A percentile compares a stretch with the other conserved stretches of the same genome.
These are phyloP conservation scores for Fusarium abutilonis DNA, from an alignment of 2,329 filamentous ascomycete genomes.

Conservation along the genomic window DNA sequence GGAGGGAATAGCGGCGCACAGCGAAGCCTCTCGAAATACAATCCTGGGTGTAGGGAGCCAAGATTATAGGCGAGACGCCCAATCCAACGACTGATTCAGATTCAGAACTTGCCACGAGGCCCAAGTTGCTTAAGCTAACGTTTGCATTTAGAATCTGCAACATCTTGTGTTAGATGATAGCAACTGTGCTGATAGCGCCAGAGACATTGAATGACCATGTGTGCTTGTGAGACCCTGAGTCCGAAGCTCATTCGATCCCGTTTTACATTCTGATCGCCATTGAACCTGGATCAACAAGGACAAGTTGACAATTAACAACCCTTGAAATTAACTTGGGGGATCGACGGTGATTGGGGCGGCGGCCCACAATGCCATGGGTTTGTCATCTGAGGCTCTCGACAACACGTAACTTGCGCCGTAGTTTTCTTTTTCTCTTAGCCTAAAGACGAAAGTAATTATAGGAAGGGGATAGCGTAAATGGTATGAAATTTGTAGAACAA, in stretches of 20 bases:
- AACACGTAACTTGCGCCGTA: conserved; percentile 1
- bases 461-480: conserved; percentile 20
- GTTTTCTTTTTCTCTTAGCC: conserved; percentile 20
- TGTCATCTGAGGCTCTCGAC: conserved; percentile 1
- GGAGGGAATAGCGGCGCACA: conserved; percentile 28
- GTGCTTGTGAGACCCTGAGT: conserved; percentile 2
- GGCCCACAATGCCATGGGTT: conserved; percentile 2
- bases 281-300: conserved; percentile 4
- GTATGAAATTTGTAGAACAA: conserved; percentile 19
- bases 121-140: conserved; percentile 9
- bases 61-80: conserved; percentile 19
- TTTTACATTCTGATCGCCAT: conserved; percentile 38
- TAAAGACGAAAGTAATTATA: conserved; percentile 2
- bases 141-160: conserved; percentile 8
- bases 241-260: conserved; percentile 16
- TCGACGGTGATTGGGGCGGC: conserved; percentile 5
- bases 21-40: conserved; percentile 30
- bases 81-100: conserved; percentile 22
- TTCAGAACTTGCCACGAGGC: conserved; percentile 15
- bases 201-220: background rate
- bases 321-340: conserved; percentile 19
- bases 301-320: conserved; percentile 13
- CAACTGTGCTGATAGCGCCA: conserved; percentile 6
- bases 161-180: background rate
- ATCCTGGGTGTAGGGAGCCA: conserved; percentile 15